Base-by-base conservation (phyloP, 805 yeast species). In the Schizosaccharomyces osmophilus region DNA sequence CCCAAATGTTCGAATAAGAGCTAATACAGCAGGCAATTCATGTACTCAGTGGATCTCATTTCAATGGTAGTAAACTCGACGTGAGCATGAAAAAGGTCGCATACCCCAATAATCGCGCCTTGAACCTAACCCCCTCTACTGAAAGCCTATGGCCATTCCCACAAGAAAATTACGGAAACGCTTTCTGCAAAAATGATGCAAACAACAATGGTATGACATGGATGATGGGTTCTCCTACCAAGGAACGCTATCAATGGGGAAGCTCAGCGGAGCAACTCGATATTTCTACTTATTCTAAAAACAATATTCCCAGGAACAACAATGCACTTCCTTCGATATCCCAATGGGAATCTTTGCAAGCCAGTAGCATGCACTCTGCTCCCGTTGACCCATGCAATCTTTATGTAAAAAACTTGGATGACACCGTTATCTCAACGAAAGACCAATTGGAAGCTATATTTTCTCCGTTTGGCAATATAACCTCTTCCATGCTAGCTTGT, bases 391-490 rank as follows among this genome's bases (percentile, higher is more conserved):
- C 63, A 17, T 59, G 64, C 48, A 64, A 62, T 48, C 60, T 64
- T 11, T 64, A 57, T 55, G 63, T 64, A n/a, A 62, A 58, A 32
- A 64, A 64, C 45, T 36, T 64, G n/a, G 66, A 64, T 36, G 63
- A 61, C 8, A 48, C 39, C 8, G 39, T 61, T n/a, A 51, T 64
- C n/a, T 26, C 61, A 5, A 32, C 55, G 8, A 57, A 39, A 5
- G 61, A 59, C 3, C 64, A 64, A 15, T 43, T 64, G 22, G 55
- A 59, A 15, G 60, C 36, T 11, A 39, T 62, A n/a, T 64, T 64
- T 59, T 61, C 43, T 17, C 42, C 45, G 4, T 63, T 42, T 43
- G 66, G 66, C 0, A 62, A 31, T 17, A 60, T 64, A 45, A 60
- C 51, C 39, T 60, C 63, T 1, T 43, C 63, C 5, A 26, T 60